Evolutionary conservation across 139 green algal genomes (phyloP).

Genomic region (Diplosphaera chodatii): DNA sequence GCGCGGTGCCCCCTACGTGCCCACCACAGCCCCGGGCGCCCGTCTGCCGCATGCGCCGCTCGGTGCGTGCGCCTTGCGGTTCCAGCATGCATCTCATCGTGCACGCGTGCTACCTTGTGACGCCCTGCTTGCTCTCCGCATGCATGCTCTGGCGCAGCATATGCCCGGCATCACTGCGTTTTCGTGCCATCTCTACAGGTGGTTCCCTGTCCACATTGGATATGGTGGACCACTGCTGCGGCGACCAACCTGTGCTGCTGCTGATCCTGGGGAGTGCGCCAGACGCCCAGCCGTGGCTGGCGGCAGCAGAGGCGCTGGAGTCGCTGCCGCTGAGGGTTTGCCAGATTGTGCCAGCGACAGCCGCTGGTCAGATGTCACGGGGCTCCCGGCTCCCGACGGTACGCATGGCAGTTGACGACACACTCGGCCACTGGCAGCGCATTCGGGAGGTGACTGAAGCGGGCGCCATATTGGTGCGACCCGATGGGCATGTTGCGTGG

Average conservation of each 20-base stretch:
- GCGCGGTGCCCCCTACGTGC: constrained; percentile 32
- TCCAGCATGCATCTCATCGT: neutral
- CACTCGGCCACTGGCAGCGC: constrained; percentile 8
- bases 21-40: constrained; percentile 35
- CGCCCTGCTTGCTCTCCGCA: neutral
- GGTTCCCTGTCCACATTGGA: constrained; percentile 7
- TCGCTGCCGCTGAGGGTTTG: neutral
- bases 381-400: too few species aligned
- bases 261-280: neutral
- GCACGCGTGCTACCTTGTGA: too few species aligned
- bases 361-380: too few species aligned
- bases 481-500: constrained; percentile 79
- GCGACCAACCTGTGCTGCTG: neutral
- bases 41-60: constrained; percentile 55
- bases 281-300: neutral
- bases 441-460: neutral
- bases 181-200: too few species aligned
- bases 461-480: constrained; percentile 61
- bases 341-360: neutral
- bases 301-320: neutral
- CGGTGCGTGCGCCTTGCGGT: too few species aligned
- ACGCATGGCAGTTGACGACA: neutral
- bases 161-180: too few species aligned
- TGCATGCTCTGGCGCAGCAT: too few species aligned
- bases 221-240: constrained; percentile 1